Base-by-base conservation (phyloP, 352 stramenopile genomes). In the Phytophthora fragariaefolia region DNA sequence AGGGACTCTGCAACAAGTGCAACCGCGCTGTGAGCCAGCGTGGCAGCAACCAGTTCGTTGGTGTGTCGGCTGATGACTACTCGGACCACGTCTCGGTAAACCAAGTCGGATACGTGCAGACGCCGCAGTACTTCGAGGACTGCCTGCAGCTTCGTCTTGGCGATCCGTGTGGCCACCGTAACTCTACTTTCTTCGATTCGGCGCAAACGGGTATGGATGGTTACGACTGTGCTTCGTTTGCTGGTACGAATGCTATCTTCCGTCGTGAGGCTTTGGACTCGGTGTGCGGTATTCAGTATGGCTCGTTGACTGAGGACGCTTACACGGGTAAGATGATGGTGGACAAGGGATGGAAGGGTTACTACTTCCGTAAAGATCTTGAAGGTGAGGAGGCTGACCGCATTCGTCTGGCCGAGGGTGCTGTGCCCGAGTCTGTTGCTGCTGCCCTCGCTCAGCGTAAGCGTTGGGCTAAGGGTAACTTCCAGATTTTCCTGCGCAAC, bases 241-340 rank as follows among this genome's bases (percentile, higher is more conserved):
- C 82, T 48, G 85, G 85, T 56, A 93, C 85, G 12, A 91, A 91
- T 45, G 85, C 85, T 18, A 92, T 91, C 24, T 92, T 93, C 70
- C 82, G 82, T 58, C 82, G 84, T 42, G 80, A 90, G 10, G 84
- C 84, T 26, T 58, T 93, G n/a, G 81, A 91, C 57, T 89, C 80
- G 15, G 76, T 92, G 15, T 90, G 69, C 18, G 85, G 85, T 27
- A 92, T 93, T 58, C 80, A 89, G 62, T 90, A 89, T 52, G 85
- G 85, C 9, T 89, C 79, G 27, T 59, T 93, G 47, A 93, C 85
- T 6, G 85, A 93, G 63, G 85, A 93, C 55, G 80, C 80, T 2
- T 91, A 89, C 64, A 91, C 83, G 30, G 83, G 83, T 53, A 88
- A 89, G 69, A 87, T 90, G 77, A 90, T 91, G 83, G 83, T 91